phyloP scores from a whole-genome alignment of 108 stramenopile species.

The Discostella pseudostelligera region DNA sequence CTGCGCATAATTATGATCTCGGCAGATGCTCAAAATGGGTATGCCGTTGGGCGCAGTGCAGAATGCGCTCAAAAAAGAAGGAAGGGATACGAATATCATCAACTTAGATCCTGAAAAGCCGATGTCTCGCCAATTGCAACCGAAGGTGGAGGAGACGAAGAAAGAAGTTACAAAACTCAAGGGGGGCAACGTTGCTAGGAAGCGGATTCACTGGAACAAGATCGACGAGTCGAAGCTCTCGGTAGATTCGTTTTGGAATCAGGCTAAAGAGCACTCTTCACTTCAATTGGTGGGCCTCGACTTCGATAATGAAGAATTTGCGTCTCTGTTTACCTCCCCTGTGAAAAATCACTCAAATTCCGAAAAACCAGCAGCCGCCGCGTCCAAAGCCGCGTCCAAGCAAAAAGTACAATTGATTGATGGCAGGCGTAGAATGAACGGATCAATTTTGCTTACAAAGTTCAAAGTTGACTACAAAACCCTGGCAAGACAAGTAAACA shows the following conservation, averaged over 20 bases:
- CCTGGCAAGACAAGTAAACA: slow-evolving; percentile 40
- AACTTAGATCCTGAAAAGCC: slow-evolving; percentile 41
- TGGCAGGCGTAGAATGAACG: slow-evolving; percentile 57
- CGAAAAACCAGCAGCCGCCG: slow-evolving; percentile 13
- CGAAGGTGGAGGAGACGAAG: slow-evolving; percentile 8
- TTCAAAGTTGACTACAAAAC: slow-evolving; percentile 44
- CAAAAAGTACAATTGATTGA: slow-evolving; percentile 54
- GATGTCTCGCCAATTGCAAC: slow-evolving; percentile 22
- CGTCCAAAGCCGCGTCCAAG: slow-evolving; percentile 31
- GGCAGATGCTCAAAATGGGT: slow-evolving; percentile 42
- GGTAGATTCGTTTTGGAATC: slow-evolving; percentile 55
- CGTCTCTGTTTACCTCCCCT: slow-evolving; percentile 46
- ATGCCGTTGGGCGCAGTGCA: slow-evolving; percentile 52
- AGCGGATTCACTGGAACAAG: slow-evolving; percentile 60
- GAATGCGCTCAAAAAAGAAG: slow-evolving; percentile 41
- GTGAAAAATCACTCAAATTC: slow-evolving; percentile 29
- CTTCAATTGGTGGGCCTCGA: slow-evolving; percentile 50
- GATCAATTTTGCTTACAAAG: slow-evolving; percentile 54
- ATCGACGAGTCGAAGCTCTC: slow-evolving; percentile 52
- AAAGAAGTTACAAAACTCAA: slow-evolving; percentile 12
- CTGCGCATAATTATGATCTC: too few species aligned
- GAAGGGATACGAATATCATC: slow-evolving; percentile 41
- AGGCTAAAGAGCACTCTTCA: slow-evolving; percentile 38
- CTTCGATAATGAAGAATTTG: slow-evolving; percentile 62
- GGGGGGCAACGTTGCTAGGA: slow-evolving; percentile 35